phyloP scores from a whole-genome alignment of 768 basidiomycete species.

The Cantharellus anzutake region DNA sequence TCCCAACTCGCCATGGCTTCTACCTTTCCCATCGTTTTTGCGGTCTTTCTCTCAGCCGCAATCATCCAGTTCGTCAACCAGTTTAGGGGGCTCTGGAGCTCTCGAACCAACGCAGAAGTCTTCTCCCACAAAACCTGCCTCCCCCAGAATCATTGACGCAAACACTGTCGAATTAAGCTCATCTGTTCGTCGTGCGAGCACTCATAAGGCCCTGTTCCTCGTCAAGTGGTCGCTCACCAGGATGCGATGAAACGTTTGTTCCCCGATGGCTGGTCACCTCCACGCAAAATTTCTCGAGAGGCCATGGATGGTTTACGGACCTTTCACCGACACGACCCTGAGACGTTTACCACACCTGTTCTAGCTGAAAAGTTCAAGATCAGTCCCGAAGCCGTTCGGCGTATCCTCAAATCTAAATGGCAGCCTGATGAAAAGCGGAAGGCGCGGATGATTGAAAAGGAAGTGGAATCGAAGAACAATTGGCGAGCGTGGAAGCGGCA shows the following conservation, averaged over 20 bases:
- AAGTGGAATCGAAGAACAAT: slow-evolving; percentile 12
- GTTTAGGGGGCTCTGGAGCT: too few species aligned
- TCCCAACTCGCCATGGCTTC: too few species aligned
- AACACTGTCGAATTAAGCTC: too few species aligned
- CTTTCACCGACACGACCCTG: slow-evolving; percentile 43
- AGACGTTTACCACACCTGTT: slow-evolving; percentile 40
- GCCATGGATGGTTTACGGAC: slow-evolving; percentile 67
- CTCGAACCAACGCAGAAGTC: too few species aligned
- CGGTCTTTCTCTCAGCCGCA: too few species aligned
- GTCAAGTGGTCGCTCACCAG: slow-evolving; percentile 2
- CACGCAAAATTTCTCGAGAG: slow-evolving; percentile 59
- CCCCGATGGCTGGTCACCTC: slow-evolving; percentile 40
- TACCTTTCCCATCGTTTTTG: too few species aligned
- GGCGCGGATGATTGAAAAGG: slow-evolving; percentile 11
- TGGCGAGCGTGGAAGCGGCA: slow-evolving; percentile 6
- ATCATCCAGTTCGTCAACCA: too few species aligned
- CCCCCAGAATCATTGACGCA: too few species aligned
- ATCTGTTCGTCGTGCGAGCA: too few species aligned
- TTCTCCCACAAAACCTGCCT: too few species aligned
- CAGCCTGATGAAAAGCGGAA: slow-evolving; percentile 30
- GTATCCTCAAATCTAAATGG: slow-evolving; percentile 65
- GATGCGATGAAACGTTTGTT: slow-evolving; percentile 6
- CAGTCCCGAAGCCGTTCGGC: slow-evolving; percentile 59
- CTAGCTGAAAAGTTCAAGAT: slow-evolving; percentile 65
- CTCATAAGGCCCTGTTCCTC: background rate